phyloP scores from a whole-genome alignment of 495 filamentous ascomycete genomes.

The Trichoderma reesei region DNA sequence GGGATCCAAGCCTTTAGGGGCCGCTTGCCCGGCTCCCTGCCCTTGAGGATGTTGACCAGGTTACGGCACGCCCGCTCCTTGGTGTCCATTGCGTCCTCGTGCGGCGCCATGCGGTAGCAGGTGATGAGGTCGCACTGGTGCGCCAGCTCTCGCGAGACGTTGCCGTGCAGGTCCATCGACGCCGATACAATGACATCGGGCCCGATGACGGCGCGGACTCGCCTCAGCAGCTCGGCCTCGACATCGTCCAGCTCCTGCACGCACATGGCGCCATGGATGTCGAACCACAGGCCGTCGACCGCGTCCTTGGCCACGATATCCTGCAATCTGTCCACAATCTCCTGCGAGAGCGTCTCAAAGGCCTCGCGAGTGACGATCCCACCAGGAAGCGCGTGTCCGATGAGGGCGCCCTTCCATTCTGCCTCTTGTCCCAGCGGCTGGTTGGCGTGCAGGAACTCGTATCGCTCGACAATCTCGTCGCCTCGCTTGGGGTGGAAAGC shows the following conservation, averaged over 20 bases:
- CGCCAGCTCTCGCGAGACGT: constrained; percentile 41
- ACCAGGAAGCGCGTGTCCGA: constrained; percentile 46
- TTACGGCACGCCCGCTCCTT: constrained; percentile 47
- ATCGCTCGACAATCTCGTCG: constrained; percentile 36
- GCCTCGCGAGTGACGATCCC: constrained; percentile 38
- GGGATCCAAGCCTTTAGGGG: constrained; percentile 49
- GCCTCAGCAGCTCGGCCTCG: constrained; percentile 41
- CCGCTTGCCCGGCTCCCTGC: constrained; percentile 17
- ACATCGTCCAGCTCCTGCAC: constrained; percentile 43
- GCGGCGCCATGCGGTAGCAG: constrained; percentile 48
- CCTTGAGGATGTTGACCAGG: constrained; percentile 32
- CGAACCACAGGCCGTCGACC: constrained; percentile 46
- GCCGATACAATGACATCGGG: constrained; percentile 42
- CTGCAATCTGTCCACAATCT: constrained; percentile 37
- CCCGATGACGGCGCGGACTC: constrained; percentile 38
- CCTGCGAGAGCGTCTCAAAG: constrained; percentile 38
- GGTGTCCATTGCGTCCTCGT: constrained; percentile 41
- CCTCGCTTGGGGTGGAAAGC: constrained; percentile 45
- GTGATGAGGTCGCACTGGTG: constrained; percentile 46
- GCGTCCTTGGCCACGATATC: constrained; percentile 22
- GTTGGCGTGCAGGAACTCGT: constrained; percentile 35
- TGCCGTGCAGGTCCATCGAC: constrained; percentile 50
- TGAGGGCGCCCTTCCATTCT: constrained; percentile 42
- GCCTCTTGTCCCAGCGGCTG: constrained; percentile 33
- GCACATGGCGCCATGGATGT: constrained; percentile 52